These are phyloP conservation scores for Brettanomyces custersianus DNA, from an alignment of 805 yeast genomes.

Conservation along the genomic window DNA sequence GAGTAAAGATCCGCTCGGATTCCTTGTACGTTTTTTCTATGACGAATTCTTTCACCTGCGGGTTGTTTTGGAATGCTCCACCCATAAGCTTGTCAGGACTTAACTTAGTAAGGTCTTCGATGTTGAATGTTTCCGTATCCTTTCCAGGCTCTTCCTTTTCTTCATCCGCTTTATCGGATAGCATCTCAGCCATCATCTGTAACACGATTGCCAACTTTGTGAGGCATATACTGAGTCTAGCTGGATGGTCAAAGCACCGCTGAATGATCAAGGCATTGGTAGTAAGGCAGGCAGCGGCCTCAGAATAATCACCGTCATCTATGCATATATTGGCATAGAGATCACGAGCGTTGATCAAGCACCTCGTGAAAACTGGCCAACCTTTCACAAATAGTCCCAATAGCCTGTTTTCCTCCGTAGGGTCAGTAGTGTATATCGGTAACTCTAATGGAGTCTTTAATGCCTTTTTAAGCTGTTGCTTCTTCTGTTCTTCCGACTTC, in stretches of 20 bases:
- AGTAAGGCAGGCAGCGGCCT: slow-evolving; percentile 13
- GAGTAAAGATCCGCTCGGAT: slow-evolving; percentile 9
- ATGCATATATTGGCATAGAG: slow-evolving; percentile 18
- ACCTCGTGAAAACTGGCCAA: slow-evolving; percentile 21
- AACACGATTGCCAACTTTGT: slow-evolving; percentile 14
- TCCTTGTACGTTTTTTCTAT: slow-evolving; percentile 9
- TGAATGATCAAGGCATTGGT: slow-evolving; percentile 12
- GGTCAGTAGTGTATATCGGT: slow-evolving; percentile 14
- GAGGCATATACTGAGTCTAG: slow-evolving; percentile 10
- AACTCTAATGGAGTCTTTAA: slow-evolving; percentile 12
- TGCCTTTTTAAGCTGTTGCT: slow-evolving; percentile 8
- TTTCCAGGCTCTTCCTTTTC: not conserved
- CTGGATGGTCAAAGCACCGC: slow-evolving; percentile 14
- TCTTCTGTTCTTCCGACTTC: slow-evolving; percentile 5
- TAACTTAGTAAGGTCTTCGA: not conserved
- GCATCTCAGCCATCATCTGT: slow-evolving; percentile 9
- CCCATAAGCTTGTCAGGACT: not conserved
- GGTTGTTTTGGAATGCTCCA: slow-evolving; percentile 2
- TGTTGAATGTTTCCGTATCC: not conserved
- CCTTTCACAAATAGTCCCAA: slow-evolving; percentile 16
- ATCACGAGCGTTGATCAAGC: slow-evolving; percentile 18
- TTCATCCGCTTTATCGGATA: not conserved
- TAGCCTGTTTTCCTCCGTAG: slow-evolving; percentile 15
- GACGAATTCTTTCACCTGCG: slow-evolving; percentile 11
- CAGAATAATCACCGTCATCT: slow-evolving; percentile 14